A percentile compares a stretch with the other conserved stretches of the same genome.
These are phyloP conservation scores for Yamadazyma sp. DNA, from an alignment of 805 yeast genomes.

Conservation along the genomic window DNA sequence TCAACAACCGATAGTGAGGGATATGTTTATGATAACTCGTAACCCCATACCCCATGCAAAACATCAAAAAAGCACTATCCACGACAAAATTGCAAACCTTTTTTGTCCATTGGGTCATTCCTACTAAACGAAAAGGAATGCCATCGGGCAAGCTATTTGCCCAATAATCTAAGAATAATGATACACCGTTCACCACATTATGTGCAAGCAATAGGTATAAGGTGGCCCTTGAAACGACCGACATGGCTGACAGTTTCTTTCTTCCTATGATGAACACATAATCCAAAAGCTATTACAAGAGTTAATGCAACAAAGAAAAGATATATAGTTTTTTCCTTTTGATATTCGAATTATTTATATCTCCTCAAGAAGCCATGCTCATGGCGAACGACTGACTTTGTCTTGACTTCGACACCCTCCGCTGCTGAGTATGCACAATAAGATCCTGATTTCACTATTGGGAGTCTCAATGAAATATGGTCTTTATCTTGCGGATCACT, in stretches of 20 bases:
- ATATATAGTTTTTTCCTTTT: background rate
- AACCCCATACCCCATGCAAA: slow-evolving; percentile 5
- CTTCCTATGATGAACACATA: background rate
- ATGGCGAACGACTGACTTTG: background rate
- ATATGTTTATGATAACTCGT: slow-evolving; percentile 2
- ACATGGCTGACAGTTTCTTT: background rate
- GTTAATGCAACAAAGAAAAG: background rate
- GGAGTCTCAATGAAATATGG: background rate
- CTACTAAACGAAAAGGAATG: background rate
- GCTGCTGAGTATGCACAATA: background rate
- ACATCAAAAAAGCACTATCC: background rate
- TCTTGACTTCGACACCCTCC: background rate
- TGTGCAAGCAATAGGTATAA: background rate
- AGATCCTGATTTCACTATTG: background rate
- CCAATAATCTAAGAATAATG: background rate
- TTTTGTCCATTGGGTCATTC: background rate
- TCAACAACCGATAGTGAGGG: background rate
- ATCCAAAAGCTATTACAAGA: background rate
- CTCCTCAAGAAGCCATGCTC: background rate
- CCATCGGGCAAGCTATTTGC: background rate
- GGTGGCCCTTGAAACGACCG: background rate
- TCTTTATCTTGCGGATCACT: background rate
- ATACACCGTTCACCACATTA: background rate
- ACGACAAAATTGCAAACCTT: no score
- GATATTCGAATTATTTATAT: background rate